phyloP scores from a whole-genome alignment of 2,329 filamentous ascomycete genomes.

The Coniochaeta pulveracea region DNA sequence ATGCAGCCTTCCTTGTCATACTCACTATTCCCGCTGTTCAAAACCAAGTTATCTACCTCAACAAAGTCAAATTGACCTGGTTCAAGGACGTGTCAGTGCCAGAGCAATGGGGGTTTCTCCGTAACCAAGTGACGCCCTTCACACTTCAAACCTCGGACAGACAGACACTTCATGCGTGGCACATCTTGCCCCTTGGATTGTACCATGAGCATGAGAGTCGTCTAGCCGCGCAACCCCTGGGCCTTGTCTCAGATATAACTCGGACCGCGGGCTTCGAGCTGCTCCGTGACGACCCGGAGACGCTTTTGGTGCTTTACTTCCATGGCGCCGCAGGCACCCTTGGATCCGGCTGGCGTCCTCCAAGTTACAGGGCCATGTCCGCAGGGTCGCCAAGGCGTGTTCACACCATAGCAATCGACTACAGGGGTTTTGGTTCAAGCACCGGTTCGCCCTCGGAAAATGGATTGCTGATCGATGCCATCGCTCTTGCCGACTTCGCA shows the following conservation, averaged over 20 bases:
- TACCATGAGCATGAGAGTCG: slow-evolving; percentile 48
- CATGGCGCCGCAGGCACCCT: slow-evolving; percentile 47
- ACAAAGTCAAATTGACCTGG: slow-evolving; percentile 42
- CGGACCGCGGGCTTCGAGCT: slow-evolving; percentile 26
- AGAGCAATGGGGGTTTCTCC: slow-evolving; percentile 60
- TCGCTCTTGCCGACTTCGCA: slow-evolving; percentile 41
- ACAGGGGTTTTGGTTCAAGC: slow-evolving; percentile 46
- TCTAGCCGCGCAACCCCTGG: slow-evolving; percentile 26
- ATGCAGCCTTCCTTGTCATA: slow-evolving; percentile 11
- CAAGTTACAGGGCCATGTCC: slow-evolving; percentile 45
- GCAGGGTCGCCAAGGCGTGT: slow-evolving; percentile 37
- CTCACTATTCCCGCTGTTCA: slow-evolving; percentile 31
- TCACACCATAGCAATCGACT: slow-evolving; percentile 49
- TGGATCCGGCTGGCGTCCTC: slow-evolving; percentile 39
- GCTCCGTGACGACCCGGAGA: slow-evolving; percentile 29
- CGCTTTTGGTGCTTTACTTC: slow-evolving; percentile 34
- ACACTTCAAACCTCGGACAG: slow-evolving; percentile 52
- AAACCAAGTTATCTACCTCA: slow-evolving; percentile 44
- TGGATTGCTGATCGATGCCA: slow-evolving; percentile 41
- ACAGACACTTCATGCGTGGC: slow-evolving; percentile 62
- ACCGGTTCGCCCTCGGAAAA: slow-evolving; percentile 41
- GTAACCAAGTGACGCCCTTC: slow-evolving; percentile 64
- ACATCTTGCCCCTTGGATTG: slow-evolving; percentile 58
- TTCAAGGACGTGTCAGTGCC: slow-evolving; percentile 51
- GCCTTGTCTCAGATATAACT: slow-evolving; percentile 21